Base-by-base conservation (phyloP, 345 rosid genomes). In the Aethionema arabicum region DNA sequence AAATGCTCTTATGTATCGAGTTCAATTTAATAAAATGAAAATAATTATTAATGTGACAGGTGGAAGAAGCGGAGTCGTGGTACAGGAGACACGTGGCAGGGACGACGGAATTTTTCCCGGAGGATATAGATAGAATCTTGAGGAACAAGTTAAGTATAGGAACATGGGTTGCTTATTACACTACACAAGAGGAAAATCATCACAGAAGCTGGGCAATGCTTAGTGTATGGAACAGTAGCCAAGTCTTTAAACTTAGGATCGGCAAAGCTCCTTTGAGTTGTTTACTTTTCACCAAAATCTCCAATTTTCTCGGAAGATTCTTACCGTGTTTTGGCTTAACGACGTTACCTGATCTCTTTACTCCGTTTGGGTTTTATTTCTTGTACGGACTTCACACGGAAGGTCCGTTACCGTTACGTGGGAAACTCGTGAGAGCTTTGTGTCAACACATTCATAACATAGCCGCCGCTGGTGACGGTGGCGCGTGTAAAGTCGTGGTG, bases 161-260 rank as follows among this genome's bases (percentile, higher is more conserved):
- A 21, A 89, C 96, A n/a, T 89, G 91, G 89, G 73, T 80, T 65
- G 89, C 91, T 39, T 80, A 74, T 57, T 58, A 60, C 68, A 82
- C 74, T 5, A 72, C 66, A 4, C 52, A 47, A 11, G 65, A 35
- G 4, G 60, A 64, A 41, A 43, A 31, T 36, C 54, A 31, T 36
- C 54, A 52, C 29, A 66, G 37, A 41, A 77, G 73, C 56, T 89
- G 95, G 96, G 96, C 96, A 32, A 76, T 84, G 81, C 63, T 89
- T 29, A 89, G 96, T 61, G 96, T 84, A 11, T 89, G 95, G 96
- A 81, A 86, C 61, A 86, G 81, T 47, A 82, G 86, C 15, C 84
- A 84, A 42, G 54, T 88, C 4, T 89, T 86, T 78, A 86, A 84
- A 60, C 73, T 89, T 40, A 76, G 77, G 65, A 56, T 84, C 39